Evolutionary conservation across 164 flowering plant genomes (phyloP).

Genomic region (Chloranthus sessilifolius): DNA sequence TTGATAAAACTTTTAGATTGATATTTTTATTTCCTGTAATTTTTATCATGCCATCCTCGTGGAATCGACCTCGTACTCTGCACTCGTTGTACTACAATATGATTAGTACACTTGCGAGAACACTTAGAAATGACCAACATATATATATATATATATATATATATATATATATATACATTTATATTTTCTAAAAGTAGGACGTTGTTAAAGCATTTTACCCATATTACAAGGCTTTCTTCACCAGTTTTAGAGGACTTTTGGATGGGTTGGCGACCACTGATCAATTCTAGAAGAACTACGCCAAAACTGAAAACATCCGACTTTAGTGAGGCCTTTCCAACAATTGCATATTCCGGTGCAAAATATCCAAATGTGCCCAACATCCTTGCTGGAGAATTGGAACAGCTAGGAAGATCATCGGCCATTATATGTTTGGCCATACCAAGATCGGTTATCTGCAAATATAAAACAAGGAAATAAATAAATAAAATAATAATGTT

Average conservation of each 20-base stretch:
- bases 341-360: conserved; percentile 95
- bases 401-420: conserved; percentile 71
- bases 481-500: not conserved
- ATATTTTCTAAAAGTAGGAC: too few species aligned
- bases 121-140: too few species aligned
- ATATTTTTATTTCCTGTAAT: too few species aligned
- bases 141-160: too few species aligned
- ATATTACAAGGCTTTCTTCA: conserved; percentile 90
- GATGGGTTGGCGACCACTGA: conserved; percentile 83
- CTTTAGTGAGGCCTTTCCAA: conserved; percentile 79
- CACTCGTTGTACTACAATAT: too few species aligned
- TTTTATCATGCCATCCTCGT: too few species aligned
- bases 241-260: conserved; percentile 47
- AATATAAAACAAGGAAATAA: not conserved
- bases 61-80: too few species aligned
- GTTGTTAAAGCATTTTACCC: conserved; percentile 56
- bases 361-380: conserved; percentile 97
- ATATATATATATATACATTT: too few species aligned
- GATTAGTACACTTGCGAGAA: too few species aligned
- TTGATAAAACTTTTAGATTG: too few species aligned
- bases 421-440: conserved; percentile 76
- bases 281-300: conserved; percentile 93
- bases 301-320: conserved; percentile 99
- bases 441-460: conserved; percentile 97
- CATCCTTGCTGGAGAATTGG: conserved; percentile 93